These are phyloP conservation scores for Xylaria arbuscula DNA, from an alignment of 2,329 filamentous ascomycete genomes.

Conservation along the genomic window DNA sequence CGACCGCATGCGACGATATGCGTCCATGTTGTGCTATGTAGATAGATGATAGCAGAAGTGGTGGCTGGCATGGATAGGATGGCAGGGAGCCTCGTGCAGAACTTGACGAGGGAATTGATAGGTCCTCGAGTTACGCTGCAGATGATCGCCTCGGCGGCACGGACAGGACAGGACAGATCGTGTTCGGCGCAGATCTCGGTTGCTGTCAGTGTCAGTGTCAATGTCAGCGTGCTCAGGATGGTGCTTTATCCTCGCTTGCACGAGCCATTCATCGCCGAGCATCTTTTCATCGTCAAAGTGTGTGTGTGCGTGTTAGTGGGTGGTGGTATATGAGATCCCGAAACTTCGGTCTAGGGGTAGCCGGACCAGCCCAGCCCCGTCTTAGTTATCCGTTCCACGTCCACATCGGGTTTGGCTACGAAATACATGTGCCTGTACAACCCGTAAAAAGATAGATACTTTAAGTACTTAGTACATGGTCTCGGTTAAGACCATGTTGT, in stretches of 20 bases:
- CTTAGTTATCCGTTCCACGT: background rate
- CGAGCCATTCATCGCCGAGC: constrained; percentile 16
- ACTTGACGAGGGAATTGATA: background rate
- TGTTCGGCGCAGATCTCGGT: constrained; percentile 4
- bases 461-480: too few species aligned
- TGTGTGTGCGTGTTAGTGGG: background rate
- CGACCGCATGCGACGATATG: background rate
- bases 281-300: constrained; percentile 6
- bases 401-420: constrained; percentile 6
- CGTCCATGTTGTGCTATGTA: background rate
- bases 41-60: background rate
- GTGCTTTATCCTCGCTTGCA: constrained; percentile 2
- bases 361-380: constrained; percentile 8
- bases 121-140: constrained; percentile 1
- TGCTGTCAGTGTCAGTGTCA: constrained; percentile 4
- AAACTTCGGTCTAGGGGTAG: constrained; percentile 22
- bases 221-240: background rate
- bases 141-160: constrained; percentile 7
- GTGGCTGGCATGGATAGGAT: background rate
- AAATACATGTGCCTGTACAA: background rate
- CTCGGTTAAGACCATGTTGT: background rate
- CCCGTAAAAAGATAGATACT: background rate
- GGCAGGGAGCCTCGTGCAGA: constrained; percentile 2
- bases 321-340: constrained; percentile 5
- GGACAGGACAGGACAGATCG: background rate